A percentile compares a stretch with the other conserved stretches of the same genome.
Evolutionary conservation across 768 basidiomycete species (phyloP).

Genomic region (Tricholoma furcatifolium): DNA sequence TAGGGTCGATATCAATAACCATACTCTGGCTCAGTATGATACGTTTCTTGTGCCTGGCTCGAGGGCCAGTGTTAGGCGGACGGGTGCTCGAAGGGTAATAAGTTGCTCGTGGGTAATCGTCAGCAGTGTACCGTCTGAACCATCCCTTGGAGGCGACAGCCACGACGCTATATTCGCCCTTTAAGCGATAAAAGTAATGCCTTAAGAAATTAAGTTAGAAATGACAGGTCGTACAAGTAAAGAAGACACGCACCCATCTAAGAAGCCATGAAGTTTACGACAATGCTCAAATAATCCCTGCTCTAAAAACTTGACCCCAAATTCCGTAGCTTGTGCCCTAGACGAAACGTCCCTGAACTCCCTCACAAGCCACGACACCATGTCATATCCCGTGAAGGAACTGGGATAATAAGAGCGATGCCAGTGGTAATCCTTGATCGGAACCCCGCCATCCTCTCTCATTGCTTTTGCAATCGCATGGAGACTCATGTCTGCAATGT

Average conservation of each 20-base stretch:
- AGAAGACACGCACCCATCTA: conserved; percentile 71
- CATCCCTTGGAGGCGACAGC: conserved; percentile 73
- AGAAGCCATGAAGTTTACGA: conserved; percentile 72
- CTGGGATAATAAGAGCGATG: conserved; percentile 71
- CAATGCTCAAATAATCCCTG: conserved; percentile 88
- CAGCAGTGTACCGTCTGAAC: conserved; percentile 61
- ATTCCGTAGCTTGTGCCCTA: conserved; percentile 75
- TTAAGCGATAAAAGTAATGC: conserved; percentile 87
- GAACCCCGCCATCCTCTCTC: conserved; percentile 80
- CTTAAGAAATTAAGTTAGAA: conserved; percentile 34
- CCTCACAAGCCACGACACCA: conserved; percentile 90
- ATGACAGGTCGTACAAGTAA: not conserved
- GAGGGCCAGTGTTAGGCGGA: conserved; percentile 36
- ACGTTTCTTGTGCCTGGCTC: conserved; percentile 49
- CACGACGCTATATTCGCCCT: conserved; percentile 70
- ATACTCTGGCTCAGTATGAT: conserved; percentile 85
- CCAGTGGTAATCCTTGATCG: conserved; percentile 86
- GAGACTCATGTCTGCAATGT: conserved; percentile 66
- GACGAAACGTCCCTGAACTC: conserved; percentile 89
- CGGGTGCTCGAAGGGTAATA: conserved; percentile 36
- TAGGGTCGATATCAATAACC: conserved; percentile 83
- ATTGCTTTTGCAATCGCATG: conserved; percentile 75
- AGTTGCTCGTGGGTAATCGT: conserved; percentile 34
- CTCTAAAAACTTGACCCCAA: conserved; percentile 73
- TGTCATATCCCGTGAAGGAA: conserved; percentile 85